Conservation (phyloP, 2,329 filamentous ascomycete species). For the Alternaria solani region DNA sequence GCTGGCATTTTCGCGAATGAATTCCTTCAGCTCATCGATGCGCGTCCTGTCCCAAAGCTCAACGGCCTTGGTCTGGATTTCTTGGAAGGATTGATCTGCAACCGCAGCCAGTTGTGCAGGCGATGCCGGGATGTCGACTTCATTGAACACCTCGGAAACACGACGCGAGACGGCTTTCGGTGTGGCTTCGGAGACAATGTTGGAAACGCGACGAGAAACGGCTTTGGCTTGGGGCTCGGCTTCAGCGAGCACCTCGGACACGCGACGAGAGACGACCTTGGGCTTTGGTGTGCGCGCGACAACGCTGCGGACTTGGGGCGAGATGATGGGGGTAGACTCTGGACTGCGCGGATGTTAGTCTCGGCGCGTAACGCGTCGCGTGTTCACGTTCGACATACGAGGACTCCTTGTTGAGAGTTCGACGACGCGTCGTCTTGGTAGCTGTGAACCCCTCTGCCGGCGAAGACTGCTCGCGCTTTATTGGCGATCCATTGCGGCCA, state of each 20-base stretch:
- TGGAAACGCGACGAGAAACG: conserved; percentile 50
- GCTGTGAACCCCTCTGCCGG: conserved; percentile 47
- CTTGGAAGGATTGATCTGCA: conserved; percentile 73
- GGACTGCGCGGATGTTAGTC: conserved; percentile 45
- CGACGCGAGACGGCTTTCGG: conserved; percentile 53
- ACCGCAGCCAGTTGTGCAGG: conserved; percentile 68
- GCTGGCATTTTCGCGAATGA: conserved; percentile 73
- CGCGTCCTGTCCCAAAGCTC: conserved; percentile 71
- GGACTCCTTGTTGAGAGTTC: conserved; percentile 44
- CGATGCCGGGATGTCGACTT: conserved; percentile 71
- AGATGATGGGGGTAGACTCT: conserved; percentile 48
- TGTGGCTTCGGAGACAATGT: conserved; percentile 24
- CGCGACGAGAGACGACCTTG: conserved; percentile 52
- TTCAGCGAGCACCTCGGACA: neutral
- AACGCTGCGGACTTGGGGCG: conserved; percentile 48
- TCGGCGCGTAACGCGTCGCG: conserved; percentile 38
- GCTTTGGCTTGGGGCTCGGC: conserved; percentile 45
- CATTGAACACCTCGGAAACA: conserved; percentile 65
- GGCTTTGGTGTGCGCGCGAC: conserved; percentile 50
- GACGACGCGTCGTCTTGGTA: conserved; percentile 44
- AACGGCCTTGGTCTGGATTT: conserved; percentile 70
- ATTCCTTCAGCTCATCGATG: conserved; percentile 70
- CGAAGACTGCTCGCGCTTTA: conserved; percentile 56
- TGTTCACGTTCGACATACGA: conserved; percentile 35
- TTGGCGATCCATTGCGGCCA: conserved; percentile 66